Evolutionary conservation across 331 rosid genomes (phyloP).

Genomic region (Rosa hybrid): DNA sequence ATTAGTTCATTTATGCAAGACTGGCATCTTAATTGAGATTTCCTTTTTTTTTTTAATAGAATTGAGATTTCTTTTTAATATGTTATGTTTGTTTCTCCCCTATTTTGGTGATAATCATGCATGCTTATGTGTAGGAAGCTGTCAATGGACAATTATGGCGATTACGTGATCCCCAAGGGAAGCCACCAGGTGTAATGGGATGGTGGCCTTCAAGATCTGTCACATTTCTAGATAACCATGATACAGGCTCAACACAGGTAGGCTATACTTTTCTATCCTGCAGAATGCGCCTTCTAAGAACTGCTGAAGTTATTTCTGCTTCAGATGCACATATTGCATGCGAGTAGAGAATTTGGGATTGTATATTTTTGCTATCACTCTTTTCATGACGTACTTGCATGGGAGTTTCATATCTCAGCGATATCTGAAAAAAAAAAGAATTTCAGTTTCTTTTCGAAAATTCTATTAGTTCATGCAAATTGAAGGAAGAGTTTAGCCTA

Average conservation of each 20-base stretch:
- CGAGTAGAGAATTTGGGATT: slow-evolving; percentile 1
- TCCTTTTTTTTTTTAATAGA: no score
- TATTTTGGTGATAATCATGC: background rate
- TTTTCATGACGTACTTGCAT: background rate
- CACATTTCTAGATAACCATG: slow-evolving; percentile 85
- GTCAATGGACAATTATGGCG: slow-evolving; percentile 84
- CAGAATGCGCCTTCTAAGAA: background rate
- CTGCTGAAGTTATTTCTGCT: background rate
- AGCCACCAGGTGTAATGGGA: slow-evolving; percentile 87
- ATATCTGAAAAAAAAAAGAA: background rate
- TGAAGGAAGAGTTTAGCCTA: slow-evolving; percentile 2
- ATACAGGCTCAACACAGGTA: slow-evolving; percentile 96
- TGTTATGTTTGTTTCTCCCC: background rate
- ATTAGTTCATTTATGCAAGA: background rate
- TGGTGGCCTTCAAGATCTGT: slow-evolving; percentile 94
- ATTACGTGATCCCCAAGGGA: slow-evolving; percentile 71
- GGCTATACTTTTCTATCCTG: background rate
- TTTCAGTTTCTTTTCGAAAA: background rate
- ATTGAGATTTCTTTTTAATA: background rate
- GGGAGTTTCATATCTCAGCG: background rate
- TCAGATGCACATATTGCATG: background rate
- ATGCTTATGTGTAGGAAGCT: slow-evolving; percentile 65
- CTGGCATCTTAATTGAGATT: background rate
- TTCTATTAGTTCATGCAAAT: background rate
- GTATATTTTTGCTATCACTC: background rate